A percentile compares a stretch with the other conserved stretches of the same genome.
Conservation (phyloP, 306 rosid species). For the Abrus pulchellus region DNA sequence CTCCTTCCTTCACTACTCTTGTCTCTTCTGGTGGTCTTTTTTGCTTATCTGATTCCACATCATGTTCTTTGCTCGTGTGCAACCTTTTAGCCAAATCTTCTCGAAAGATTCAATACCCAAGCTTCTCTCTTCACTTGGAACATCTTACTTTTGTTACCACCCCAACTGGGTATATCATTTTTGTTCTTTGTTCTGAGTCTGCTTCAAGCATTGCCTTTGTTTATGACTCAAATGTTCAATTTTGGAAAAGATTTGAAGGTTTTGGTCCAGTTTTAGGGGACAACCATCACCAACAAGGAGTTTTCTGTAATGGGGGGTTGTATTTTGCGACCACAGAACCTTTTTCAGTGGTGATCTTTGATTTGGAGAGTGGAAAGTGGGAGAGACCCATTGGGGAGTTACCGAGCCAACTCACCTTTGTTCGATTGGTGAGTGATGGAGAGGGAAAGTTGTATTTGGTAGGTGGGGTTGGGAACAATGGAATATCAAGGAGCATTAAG, state of each 20-base stretch:
- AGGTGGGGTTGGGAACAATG: slow-evolving; percentile 85
- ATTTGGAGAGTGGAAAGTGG: slow-evolving; percentile 75
- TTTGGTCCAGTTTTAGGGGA: slow-evolving; percentile 57
- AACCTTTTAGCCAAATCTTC: slow-evolving; percentile 70
- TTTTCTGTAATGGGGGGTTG: slow-evolving; percentile 55
- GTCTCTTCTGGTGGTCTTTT: slow-evolving; percentile 81
- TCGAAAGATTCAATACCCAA: slow-evolving; percentile 66
- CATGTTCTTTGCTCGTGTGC: slow-evolving; percentile 70
- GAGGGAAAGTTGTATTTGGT: slow-evolving; percentile 65
- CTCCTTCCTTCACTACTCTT: slow-evolving; percentile 52
- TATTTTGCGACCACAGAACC: slow-evolving; percentile 79
- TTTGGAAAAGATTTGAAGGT: slow-evolving; percentile 63
- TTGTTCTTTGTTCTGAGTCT: slow-evolving; percentile 57
- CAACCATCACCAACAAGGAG: slow-evolving; percentile 69
- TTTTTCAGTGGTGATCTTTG: slow-evolving; percentile 67
- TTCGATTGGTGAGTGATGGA: slow-evolving; percentile 65
- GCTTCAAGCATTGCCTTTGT: slow-evolving; percentile 55
- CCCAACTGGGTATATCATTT: slow-evolving; percentile 64
- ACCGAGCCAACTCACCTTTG: slow-evolving; percentile 70
- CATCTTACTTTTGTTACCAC: slow-evolving; percentile 71
- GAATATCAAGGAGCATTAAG: slow-evolving; percentile 77
- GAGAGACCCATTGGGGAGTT: slow-evolving; percentile 46
- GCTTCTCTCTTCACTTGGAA: slow-evolving; percentile 59
- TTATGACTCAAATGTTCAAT: slow-evolving; percentile 59
- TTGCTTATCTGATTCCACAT: slow-evolving; percentile 64